Evolutionary conservation across 495 filamentous ascomycete species (phyloP), one percentile per base, ranked within the genome.

Genomic region (Aspergillus taichungensis): DNA sequence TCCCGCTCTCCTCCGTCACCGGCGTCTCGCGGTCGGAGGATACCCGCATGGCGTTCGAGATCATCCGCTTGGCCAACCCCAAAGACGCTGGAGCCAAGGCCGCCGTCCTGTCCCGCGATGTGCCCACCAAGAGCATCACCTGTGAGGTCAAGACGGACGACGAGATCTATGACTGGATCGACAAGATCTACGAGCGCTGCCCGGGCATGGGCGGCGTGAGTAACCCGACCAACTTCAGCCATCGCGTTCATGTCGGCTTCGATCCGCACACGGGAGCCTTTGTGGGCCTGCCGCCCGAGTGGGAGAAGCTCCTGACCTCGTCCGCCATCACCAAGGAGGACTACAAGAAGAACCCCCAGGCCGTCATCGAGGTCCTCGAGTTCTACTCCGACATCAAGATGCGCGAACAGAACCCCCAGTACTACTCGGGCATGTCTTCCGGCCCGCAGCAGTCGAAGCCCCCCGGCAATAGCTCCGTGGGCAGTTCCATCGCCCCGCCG

Each of bases 241-340:
- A 98, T 62, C 83, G 88, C 12, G 88, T 98, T 30, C 92, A 98
- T 61, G 92, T 98, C 52, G 94, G 91, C 34, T 98, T 98, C 62
- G 94, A 98, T 60, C 88, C 90, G 14, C 77, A 84, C 33, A 91
- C 86, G 8, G 94, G 94, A 18, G 88, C 87, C 42, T 98, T 98
- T 53, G 84, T 90, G 13, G 92, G 94, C 13, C 66, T 98, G 43
- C 92, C 92, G 3, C 80, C 86, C 14, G 94, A 97, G 72, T 98
- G 92, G 92, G 92, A 92, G 50, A 89, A 90, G 62, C 74, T 98
- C 30, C 72, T 98, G 53, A 96, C 88, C 43, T 85, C 87, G 8
- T 97, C 92, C 3, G 92, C 92, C 29, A 94, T 98, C 54, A 95
- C 92, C 27, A 92, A 94, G 65, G 92, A 96, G 54, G 92, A 98